These are phyloP conservation scores for Bjerkandera adusta DNA, from an alignment of 1,284 basidiomycete genomes.

Conservation along the genomic window DNA sequence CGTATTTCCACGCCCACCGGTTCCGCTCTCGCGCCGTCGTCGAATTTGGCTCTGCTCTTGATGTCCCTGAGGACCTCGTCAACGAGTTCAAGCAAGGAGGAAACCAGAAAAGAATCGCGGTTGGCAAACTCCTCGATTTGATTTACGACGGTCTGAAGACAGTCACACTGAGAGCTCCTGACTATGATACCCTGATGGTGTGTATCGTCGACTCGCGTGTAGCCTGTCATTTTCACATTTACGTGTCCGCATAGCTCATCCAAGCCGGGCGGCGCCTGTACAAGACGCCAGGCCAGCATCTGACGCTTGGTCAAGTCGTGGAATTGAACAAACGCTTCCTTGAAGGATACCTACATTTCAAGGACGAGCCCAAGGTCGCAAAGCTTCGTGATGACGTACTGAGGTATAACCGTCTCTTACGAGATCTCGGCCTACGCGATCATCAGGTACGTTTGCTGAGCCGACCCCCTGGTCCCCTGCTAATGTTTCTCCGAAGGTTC, in stretches of 20 bases:
- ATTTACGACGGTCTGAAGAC: conserved; percentile 97
- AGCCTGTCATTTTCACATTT: conserved; percentile 2
- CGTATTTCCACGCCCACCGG: conserved; percentile 94
- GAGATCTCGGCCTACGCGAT: conserved; percentile 95
- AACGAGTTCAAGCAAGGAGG: conserved; percentile 93
- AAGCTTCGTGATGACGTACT: conserved; percentile 84
- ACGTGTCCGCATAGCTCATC: conserved; percentile 75
- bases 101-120: conserved; percentile 86
- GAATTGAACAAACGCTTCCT: conserved; percentile 95
- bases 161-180: conserved; percentile 94
- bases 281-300: conserved; percentile 91
- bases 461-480: background rate
- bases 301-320: conserved; percentile 95
- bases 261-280: conserved; percentile 96
- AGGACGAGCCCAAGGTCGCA: conserved; percentile 90
- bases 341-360: conserved; percentile 92
- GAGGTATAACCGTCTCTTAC: conserved; percentile 89
- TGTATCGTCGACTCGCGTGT: background rate
- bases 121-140: conserved; percentile 86
- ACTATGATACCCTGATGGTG: conserved; percentile 98
- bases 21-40: conserved; percentile 96
- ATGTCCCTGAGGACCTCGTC: conserved; percentile 85
- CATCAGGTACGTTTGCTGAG: conserved; percentile 74
- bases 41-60: conserved; percentile 92
- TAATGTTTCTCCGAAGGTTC: conserved; percentile 50